These are phyloP conservation scores for Asterionellopsis glacialis DNA, from an alignment of 108 stramenopile species.

Conservation along the genomic window DNA sequence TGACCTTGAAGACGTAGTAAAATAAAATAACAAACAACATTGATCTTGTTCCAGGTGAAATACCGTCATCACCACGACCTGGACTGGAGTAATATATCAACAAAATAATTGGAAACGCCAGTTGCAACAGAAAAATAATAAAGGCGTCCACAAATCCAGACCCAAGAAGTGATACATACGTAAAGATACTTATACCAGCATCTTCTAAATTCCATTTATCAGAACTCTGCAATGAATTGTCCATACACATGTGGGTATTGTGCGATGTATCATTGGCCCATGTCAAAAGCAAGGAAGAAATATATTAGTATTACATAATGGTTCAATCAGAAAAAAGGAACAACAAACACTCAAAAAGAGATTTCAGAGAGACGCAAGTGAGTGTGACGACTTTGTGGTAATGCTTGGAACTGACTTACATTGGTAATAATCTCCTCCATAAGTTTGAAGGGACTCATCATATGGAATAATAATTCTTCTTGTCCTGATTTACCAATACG, in stretches of 20 bases:
- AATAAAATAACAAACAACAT: conserved; percentile 40
- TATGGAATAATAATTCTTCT: conserved; percentile 23
- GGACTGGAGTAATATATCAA: conserved; percentile 12
- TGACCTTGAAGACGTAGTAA: conserved; percentile 38
- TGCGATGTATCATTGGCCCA: no score
- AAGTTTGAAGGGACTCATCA: conserved; percentile 15
- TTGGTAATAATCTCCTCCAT: conserved; percentile 10
- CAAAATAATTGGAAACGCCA: conserved; percentile 23
- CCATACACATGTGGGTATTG: no score
- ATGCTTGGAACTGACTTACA: neutral
- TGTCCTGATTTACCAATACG: conserved; percentile 25
- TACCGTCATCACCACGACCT: conserved; percentile 11
- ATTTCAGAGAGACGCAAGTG: neutral
- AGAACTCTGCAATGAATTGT: no score
- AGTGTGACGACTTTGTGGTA: neutral
- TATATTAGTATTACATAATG: no score
- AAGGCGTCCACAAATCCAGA: conserved; percentile 29
- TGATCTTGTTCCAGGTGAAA: conserved; percentile 14
- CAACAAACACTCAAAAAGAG: conserved; percentile 3
- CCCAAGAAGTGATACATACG: conserved; percentile 37
- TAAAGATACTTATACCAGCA: conserved; percentile 26
- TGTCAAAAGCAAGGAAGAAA: no score
- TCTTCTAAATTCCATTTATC: conserved; percentile 25
- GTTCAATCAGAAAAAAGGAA: no score
- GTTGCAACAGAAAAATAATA: conserved; percentile 29